Evolutionary conservation across 306 rosid species (phyloP).

Genomic region (Comarum palustre): DNA sequence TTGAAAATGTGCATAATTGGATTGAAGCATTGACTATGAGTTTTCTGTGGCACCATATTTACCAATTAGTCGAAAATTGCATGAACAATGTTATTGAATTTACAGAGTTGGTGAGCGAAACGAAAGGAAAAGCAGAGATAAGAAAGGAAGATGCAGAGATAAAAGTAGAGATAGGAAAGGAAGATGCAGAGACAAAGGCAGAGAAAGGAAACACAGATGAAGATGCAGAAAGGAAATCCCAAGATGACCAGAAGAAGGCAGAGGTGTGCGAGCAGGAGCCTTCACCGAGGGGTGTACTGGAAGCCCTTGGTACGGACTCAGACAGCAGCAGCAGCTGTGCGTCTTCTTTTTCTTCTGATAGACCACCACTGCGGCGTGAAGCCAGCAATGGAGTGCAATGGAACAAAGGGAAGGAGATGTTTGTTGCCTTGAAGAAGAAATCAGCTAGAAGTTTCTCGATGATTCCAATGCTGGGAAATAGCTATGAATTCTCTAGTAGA

Average conservation of each 20-base stretch:
- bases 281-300: constrained; percentile 82
- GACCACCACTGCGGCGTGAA: constrained; percentile 13
- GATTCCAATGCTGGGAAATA: constrained; percentile 45
- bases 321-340: constrained; percentile 38
- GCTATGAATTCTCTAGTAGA: constrained; percentile 46
- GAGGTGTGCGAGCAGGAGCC: constrained; percentile 34
- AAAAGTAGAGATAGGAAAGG: background rate
- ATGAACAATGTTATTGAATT: background rate
- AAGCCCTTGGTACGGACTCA: constrained; percentile 44
- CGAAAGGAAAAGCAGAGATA: constrained; percentile 28
- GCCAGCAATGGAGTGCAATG: constrained; percentile 35
- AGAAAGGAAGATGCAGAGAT: background rate
- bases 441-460: constrained; percentile 44
- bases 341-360: constrained; percentile 21
- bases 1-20: background rate
- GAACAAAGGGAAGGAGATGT: constrained; percentile 45
- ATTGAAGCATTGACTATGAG: background rate
- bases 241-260: background rate
- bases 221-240: background rate
- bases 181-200: constrained; percentile 19
- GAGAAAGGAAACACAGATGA: background rate
- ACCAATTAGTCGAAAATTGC: background rate
- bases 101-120: constrained; percentile 26
- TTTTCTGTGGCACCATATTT: no score
- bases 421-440: constrained; percentile 61